Base-by-base conservation (phyloP, 2,329 filamentous ascomycete species). In the Magnaporthiopsis incrustans region DNA sequence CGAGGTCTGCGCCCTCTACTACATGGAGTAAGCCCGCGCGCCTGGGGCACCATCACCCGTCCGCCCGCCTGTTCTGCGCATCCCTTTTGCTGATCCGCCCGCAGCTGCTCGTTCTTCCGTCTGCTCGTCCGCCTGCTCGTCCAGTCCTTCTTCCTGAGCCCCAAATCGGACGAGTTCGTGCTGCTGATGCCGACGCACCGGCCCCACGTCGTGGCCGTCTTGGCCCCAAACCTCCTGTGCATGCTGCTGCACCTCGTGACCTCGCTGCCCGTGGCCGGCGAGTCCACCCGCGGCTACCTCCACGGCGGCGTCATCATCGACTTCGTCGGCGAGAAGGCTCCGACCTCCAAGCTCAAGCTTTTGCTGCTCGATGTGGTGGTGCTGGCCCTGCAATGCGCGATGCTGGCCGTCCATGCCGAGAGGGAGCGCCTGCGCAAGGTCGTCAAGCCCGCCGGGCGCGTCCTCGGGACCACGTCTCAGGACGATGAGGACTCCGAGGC, bases 261-360 rank as follows among this genome's bases (percentile, higher is more conserved):
- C n/a, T 73, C 82, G 10, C 75, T 85, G 0, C 82, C 85, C 0
- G 74, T 76, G 27, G 85, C 84, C n/a, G 80, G 81, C 66, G 87
- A 89, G 69, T 80, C 83, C 53, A 81, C 85, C 65, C 78, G 85
- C 63, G 87, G 86, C 30, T 89, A 89, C 70, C 79, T 89, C 30
- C 87, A 89, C 67, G 87, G 87, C 30, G 87, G 87, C 44, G 77
- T 89, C 62, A 78, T 89, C 30, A 82, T 89, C 68, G 87, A 90
- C 70, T 87, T 90, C 68, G 79, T 90, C 68, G 87, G 87, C 18
- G 87, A 90, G 72, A 82, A 82, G 68, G 84, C 86, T 4, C 84
- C 87, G 1, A 79, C 81, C 1, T 86, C 84, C 30, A 80, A 80
- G 67, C 69, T 84, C 22, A 80, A 82, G 62, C 79, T 88, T 59